phyloP scores from a whole-genome alignment of 2,329 filamentous ascomycete genomes.

The Aspergillus ochraceoroseus region DNA sequence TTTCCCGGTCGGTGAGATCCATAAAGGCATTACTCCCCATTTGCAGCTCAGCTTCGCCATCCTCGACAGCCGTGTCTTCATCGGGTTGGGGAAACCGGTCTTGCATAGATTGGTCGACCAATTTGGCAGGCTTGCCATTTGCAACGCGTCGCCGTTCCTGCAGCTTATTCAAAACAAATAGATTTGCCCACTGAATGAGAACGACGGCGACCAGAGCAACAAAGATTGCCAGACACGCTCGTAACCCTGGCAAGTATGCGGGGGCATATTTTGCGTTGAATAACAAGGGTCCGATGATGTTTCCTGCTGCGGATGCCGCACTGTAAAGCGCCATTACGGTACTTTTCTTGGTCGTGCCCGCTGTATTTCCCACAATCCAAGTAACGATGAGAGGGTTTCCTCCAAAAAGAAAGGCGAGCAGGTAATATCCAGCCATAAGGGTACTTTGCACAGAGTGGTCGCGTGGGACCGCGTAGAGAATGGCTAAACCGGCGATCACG shows the following conservation, averaged over 20 bases:
- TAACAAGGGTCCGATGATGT: constrained; percentile 62
- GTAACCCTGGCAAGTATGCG: constrained; percentile 54
- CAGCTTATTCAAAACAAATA: constrained; percentile 51
- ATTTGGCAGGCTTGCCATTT: constrained; percentile 57
- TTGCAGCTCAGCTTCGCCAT: constrained; percentile 20
- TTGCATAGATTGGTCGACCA: constrained; percentile 60
- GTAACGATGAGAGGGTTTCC: constrained; percentile 62
- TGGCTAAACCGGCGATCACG: constrained; percentile 54
- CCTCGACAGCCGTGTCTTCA: constrained; percentile 11
- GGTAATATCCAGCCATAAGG: constrained; percentile 59
- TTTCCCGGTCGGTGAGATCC: constrained; percentile 62
- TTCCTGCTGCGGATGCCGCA: constrained; percentile 57
- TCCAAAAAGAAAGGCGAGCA: constrained; percentile 62
- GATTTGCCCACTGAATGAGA: constrained; percentile 51
- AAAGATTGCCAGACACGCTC: constrained; percentile 46
- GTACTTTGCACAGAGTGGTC: constrained; percentile 41
- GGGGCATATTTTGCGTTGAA: constrained; percentile 58
- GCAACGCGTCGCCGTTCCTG: constrained; percentile 53
- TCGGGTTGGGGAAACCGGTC: constrained; percentile 43
- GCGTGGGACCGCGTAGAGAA: constrained; percentile 54
- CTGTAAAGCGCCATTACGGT: constrained; percentile 61
- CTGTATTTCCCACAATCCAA: constrained; percentile 67
- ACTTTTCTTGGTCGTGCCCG: constrained; percentile 63
- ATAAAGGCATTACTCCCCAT: constrained; percentile 52
- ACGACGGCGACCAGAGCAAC: constrained; percentile 52